Evolutionary conservation across 129 eudicot species (phyloP), one percentile per base, ranked within the genome.

Genomic region (Flaveria ramosissima): DNA sequence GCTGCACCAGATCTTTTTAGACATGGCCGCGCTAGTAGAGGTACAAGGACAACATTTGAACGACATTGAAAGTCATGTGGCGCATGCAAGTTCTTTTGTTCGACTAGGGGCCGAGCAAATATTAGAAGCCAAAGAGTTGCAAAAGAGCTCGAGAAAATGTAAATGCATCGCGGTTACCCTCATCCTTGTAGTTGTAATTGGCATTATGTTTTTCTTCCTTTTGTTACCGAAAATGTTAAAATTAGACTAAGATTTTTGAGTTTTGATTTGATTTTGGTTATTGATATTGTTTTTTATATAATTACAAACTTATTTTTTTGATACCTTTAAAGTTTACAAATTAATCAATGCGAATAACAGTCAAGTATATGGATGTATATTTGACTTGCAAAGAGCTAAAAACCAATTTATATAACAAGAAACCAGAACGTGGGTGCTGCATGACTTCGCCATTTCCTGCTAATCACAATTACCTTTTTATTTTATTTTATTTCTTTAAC

Each of bases 11-110:
- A 84, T 92, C 14, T 92, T 92, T 71, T 80, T 89, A 52, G 97
- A 92, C 78, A 92, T 89, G 96, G 96, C 92, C 0, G 96, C 86
- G 46, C 65, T 93, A 3, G 96, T 90, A 20, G 96, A 92, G 77
- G 88, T 92, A 0, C 96, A 88, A 73, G 98, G 98, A 41, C 95
- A 88, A 53, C 98, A 90, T 30, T 27, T 88, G 24, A 93, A 90
- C 65, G 83, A 88, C 70, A 90, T 90, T 13, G 94, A 90, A 72
- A 83, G 87, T 50, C 91, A 90, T 36, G 96, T 88, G 61, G 94
- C 90, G 4, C 89, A 84, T 12, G 96, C 98, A 26, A 88, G 85
- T 77, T 88, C 96, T 12, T 93, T 88, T 47, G 96, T 93, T 4
- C 86, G 92, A 73, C 78, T 87, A 36, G 96, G 96, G 56, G 82